Evolutionary conservation across 495 filamentous ascomycete species (phyloP), one percentile per base, ranked within the genome.

Genomic region (Penicillium maclennaniae): DNA sequence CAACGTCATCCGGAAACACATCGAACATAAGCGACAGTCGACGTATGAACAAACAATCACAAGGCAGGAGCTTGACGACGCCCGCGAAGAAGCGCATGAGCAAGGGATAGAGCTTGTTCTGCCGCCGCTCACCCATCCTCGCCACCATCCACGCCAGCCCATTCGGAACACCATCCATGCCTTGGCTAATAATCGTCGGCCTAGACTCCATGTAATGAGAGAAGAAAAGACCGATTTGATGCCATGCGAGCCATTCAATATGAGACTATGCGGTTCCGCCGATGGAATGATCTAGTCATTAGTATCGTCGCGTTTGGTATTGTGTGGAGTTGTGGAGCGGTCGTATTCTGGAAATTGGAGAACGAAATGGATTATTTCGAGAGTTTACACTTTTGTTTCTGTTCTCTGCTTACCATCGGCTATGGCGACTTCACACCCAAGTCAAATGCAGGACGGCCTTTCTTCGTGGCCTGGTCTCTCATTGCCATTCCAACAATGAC

Each of bases 391-490:
- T 95, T 96, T 67, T 74, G 86, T 23, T 96, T 91, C 65, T 83
- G 84, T 38, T 84, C 86, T 6, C 78, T 96, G 27, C 71, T 95
- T 6, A 96, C 92, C 0, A 91, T 97, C 50, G 92, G 92, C 1
- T 97, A 96, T 64, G 92, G 92, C 0, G 91, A 96, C 56, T 76
- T 86, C 34, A 83, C 83, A 9, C 89, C 87, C 0, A 69, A 78
- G 14, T 87, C 84, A 7, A 92, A 91, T 61, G 76, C 85, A 2
- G 88, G 86, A 1, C 85, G 86, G 50, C 79, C 89, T 0, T 92
- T 96, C 62, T 96, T 95, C 68, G 87, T 97, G 7, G 83, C 95
- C 55, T 97, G 92, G 92, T 79, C 76, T 6, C 69, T 86, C 0
- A 69, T 86, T 28, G 82, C 83, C 25, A 78, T 87, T 6, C 83